Percentiles rank a stretch among this genome's conserved stretches.
Evolutionary conservation across 176 grass and related monocot species (phyloP).

Genomic region (Miscanthus lutarioriparius): DNA sequence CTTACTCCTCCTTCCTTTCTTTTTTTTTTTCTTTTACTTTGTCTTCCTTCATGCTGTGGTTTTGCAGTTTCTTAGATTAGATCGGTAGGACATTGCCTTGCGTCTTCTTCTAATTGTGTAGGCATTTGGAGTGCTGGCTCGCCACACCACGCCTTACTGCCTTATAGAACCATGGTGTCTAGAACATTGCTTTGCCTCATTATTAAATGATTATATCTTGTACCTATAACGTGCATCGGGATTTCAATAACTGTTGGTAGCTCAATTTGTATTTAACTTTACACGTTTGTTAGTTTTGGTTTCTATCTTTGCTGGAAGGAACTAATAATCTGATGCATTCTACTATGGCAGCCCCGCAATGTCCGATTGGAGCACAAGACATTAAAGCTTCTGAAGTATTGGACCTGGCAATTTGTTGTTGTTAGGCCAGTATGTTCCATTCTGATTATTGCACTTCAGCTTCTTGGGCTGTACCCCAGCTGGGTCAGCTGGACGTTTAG

Average conservation of each 20-base stretch:
- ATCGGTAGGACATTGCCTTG: not conserved
- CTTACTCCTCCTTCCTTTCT: not conserved
- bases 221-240: not conserved
- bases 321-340: constrained; percentile 26
- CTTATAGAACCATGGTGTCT: not conserved
- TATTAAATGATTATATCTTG: not conserved
- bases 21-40: not conserved
- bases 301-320: constrained; percentile 15
- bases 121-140: not conserved
- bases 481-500: constrained; percentile 94
- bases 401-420: constrained; percentile 99
- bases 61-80: not conserved
- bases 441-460: constrained; percentile 83
- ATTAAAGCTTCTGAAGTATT: constrained; percentile 90
- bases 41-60: not conserved
- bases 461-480: constrained; percentile 74
- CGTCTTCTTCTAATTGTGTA: not conserved
- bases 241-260: not conserved
- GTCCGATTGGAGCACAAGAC: constrained; percentile 89
- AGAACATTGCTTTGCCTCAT: constrained; percentile 5
- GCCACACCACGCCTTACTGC: not conserved
- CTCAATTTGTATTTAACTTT: not conserved
- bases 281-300: not conserved
- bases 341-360: constrained; percentile 58
- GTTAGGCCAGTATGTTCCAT: constrained; percentile 82